Evolutionary conservation across 2,329 filamentous ascomycete genomes (phyloP).

Genomic region (Cladosporium halotolerans): DNA sequence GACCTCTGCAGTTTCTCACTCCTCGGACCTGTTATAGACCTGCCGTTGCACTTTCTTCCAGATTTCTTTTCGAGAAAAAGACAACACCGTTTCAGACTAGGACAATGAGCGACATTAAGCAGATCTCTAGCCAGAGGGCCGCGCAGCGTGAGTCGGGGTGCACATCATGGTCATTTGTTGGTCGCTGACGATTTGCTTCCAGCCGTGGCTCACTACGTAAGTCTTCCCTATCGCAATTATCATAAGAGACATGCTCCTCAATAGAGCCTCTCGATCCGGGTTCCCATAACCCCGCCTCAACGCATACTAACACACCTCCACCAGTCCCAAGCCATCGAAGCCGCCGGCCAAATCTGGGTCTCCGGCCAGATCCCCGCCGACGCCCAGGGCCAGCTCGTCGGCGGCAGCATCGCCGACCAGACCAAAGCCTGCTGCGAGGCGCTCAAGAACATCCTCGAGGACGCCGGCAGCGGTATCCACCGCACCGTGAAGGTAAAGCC

Average conservation of each 20-base stretch:
- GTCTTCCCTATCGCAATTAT: conserved; percentile 17
- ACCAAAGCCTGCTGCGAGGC: conserved; percentile 70
- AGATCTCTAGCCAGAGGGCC: conserved; percentile 37
- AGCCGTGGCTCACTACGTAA: conserved; percentile 41
- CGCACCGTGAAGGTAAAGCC: conserved; percentile 73
- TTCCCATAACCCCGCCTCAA: too few species aligned
- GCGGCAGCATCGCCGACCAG: conserved; percentile 61
- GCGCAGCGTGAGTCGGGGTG: conserved; percentile 34
- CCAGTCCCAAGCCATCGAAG: conserved; percentile 56
- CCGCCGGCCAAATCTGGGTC: conserved; percentile 60
- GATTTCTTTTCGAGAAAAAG: conserved; percentile 1
- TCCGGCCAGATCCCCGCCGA: conserved; percentile 74
- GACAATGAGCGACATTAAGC: conserved; percentile 40
- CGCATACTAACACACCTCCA: background rate
- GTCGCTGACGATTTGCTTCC: conserved; percentile 9
- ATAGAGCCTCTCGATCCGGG: background rate
- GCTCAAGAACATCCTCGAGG: conserved; percentile 74
- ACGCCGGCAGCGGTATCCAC: conserved; percentile 69
- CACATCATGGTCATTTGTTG: conserved; percentile 3
- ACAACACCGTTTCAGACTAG: conserved; percentile 5
- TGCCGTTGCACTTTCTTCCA: background rate
- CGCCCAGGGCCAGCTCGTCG: conserved; percentile 52
- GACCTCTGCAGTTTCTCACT: background rate
- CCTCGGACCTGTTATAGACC: background rate
- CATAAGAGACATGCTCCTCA: background rate